Evolutionary conservation across 2,329 filamentous ascomycete species (phyloP).

Genomic region (Metarhizium sp.): DNA sequence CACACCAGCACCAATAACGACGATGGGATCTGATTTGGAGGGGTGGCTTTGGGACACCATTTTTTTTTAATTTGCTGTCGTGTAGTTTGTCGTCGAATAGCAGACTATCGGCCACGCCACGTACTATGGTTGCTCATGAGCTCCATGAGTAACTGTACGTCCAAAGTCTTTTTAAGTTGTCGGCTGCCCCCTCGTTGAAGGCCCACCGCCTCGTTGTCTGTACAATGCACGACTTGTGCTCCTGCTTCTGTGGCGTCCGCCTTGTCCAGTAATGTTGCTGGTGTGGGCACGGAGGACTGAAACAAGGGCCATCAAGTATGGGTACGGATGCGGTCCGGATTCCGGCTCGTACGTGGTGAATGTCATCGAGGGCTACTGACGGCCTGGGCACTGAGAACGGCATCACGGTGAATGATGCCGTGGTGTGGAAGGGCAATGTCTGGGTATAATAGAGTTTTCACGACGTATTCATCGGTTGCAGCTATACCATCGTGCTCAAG

Average conservation of each 20-base stretch:
- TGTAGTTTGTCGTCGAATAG: not conserved
- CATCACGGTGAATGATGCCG: not conserved
- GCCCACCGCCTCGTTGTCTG: not conserved
- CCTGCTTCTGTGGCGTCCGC: not conserved
- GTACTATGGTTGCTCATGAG: not conserved
- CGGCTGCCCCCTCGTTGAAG: not conserved
- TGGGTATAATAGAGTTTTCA: not conserved
- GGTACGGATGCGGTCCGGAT: not conserved
- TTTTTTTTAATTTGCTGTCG: not conserved
- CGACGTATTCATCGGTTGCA: not conserved
- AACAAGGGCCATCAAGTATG: not conserved
- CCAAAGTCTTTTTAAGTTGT: not conserved
- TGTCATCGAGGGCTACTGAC: not conserved
- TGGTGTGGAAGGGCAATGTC: not conserved
- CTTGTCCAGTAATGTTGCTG: not conserved
- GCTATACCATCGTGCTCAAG: not conserved
- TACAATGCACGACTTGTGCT: not conserved
- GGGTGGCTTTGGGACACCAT: not conserved
- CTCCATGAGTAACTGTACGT: not conserved
- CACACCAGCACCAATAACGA: constrained; percentile 21
- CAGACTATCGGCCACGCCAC: not conserved
- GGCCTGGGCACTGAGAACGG: not conserved
- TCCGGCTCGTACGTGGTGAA: not conserved
- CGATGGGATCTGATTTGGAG: not conserved
- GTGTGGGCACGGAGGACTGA: constrained; percentile 3